Evolutionary conservation across 2,329 filamentous ascomycete species (phyloP).

Genomic region (Helminthosporium solani): DNA sequence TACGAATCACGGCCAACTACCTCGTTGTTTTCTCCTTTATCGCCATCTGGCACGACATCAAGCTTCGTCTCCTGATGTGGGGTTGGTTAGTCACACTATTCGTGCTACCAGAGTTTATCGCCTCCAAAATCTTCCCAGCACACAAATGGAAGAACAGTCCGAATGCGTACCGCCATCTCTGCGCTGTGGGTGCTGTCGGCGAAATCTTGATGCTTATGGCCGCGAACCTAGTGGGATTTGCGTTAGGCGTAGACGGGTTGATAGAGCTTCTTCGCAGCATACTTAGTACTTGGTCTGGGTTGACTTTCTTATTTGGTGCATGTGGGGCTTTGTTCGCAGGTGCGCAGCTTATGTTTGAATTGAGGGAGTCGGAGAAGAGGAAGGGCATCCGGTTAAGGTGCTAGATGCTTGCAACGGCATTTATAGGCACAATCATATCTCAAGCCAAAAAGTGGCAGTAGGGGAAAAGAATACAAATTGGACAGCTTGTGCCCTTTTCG

Average conservation of each 20-base stretch:
- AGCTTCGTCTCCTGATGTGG: slow-evolving; percentile 87
- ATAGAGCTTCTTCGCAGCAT: slow-evolving; percentile 74
- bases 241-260: slow-evolving; percentile 84
- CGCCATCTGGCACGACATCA: slow-evolving; percentile 96
- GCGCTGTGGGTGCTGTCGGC: slow-evolving; percentile 74
- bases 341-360: slow-evolving; percentile 94
- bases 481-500: too few species aligned
- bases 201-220: slow-evolving; percentile 95
- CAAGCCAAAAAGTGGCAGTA: too few species aligned
- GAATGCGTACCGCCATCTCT: slow-evolving; percentile 75
- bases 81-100: slow-evolving; percentile 96
- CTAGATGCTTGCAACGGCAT: too few species aligned
- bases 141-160: slow-evolving; percentile 69
- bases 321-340: slow-evolving; percentile 78
- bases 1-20: slow-evolving; percentile 70
- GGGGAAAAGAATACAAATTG: too few species aligned
- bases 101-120: slow-evolving; percentile 83
- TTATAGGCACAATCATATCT: too few species aligned
- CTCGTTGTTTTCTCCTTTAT: slow-evolving; percentile 92
- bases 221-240: slow-evolving; percentile 93
- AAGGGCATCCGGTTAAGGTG: slow-evolving; percentile 83
- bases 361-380: slow-evolving; percentile 79
- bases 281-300: slow-evolving; percentile 71
- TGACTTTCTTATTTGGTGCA: slow-evolving; percentile 70
- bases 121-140: slow-evolving; percentile 69